Percentiles rank a stretch among this genome's conserved stretches.
phyloP scores from a whole-genome alignment of 345 rosid genomes.

The Eucalyptus brandiana region DNA sequence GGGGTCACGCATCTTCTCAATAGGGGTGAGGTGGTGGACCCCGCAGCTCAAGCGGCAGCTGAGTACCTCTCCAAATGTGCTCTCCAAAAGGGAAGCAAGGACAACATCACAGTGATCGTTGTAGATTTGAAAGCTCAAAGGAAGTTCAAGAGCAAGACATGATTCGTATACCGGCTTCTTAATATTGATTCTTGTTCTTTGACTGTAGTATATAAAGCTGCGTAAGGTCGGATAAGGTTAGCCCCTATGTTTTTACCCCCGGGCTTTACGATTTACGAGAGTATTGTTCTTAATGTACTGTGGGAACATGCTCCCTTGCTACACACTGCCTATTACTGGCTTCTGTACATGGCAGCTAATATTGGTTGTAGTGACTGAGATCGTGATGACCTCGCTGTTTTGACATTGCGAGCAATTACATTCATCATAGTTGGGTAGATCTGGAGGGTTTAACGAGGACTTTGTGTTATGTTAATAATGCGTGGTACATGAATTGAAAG shows the following conservation, averaged over 20 bases:
- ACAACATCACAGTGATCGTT: conserved; percentile 69
- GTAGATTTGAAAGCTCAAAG: conserved; percentile 91
- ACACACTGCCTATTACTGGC: not conserved
- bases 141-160: conserved; percentile 74
- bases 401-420: not conserved
- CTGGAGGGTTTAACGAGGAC: not conserved
- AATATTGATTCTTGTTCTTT: not conserved
- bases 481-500: not conserved
- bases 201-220: not conserved
- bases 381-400: not conserved
- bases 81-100: conserved; percentile 85
- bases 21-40: conserved; percentile 48
- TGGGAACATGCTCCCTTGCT: conserved; percentile 1
- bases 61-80: conserved; percentile 76
- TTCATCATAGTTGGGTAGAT: not conserved
- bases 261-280: conserved; percentile 5
- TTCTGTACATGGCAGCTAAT: not conserved
- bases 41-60: conserved; percentile 89
- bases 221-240: not conserved
- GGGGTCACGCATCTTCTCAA: conserved; percentile 24
- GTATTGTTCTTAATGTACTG: not conserved
- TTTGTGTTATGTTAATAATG: not conserved
- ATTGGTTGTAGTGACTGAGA: not conserved
- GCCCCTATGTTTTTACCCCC: conserved; percentile 26
- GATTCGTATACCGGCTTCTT: not conserved